Base-by-base conservation (phyloP, 2,329 filamentous ascomycete species). In the Capronia americana region DNA sequence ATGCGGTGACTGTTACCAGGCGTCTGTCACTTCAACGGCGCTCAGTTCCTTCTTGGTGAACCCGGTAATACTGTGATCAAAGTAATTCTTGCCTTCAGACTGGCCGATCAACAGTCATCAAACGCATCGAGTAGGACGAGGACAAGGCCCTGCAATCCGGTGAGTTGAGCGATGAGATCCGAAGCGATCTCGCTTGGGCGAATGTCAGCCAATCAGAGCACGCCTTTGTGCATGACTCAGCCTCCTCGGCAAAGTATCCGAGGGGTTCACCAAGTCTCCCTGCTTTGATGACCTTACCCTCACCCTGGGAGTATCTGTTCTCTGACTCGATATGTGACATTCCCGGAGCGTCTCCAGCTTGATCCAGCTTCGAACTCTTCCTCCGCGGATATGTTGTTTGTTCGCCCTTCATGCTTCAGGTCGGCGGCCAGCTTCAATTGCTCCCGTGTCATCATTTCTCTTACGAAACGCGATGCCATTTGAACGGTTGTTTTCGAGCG, bases 191-290 rank as follows among this genome's bases (percentile, higher is more conserved):
- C 17, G 44, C 44, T 26, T 14, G 10, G 11, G 44, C 23, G 5
- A 10, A 14, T 14, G 23, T 5, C 20, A 14, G 48, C 48, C 48
- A 51, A 51, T 51, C 48, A 51, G 20, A 7, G 48, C 48, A 17
- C 20, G 48, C 4, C 1, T 24, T 3, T 24, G 12, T 26, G 46
- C n/a, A 30, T 14, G 17, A 28, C 20, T 48, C 57, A 58, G 38
- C 57, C 6, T 58, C 23, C 17, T 48, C 57, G 57, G 41, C 41
- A 28, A 58, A 46, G 7, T 48, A 34, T 34, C 32, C 32, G 32
- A 34, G 32, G 32, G 32, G 32, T 11, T 11, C 24, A 6, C 24
- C 56, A 23, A 58, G 23, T 24, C 10, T 48, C 32, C 10, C 12
- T 3, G 10, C 32, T 48, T 48, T 23, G 14, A 48, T 48, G 46